Evolutionary conservation across 2,329 filamentous ascomycete genomes (phyloP).

Genomic region (Trichophaea hybrida): DNA sequence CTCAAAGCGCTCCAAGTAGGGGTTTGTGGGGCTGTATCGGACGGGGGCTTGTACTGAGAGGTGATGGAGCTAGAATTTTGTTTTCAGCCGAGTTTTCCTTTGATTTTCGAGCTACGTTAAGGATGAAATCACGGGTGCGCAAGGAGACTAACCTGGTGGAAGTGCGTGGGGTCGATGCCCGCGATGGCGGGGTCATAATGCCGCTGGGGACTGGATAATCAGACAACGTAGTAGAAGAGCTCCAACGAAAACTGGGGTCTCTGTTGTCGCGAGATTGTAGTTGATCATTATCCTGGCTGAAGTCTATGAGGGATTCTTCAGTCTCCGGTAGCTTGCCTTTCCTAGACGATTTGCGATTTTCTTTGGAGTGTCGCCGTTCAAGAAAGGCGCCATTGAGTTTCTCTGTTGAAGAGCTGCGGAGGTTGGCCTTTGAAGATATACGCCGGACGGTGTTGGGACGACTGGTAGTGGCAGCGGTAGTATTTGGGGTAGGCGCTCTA

Average conservation of each 20-base stretch:
- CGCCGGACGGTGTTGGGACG: conserved; percentile 35
- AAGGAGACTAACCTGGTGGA: conserved; percentile 32
- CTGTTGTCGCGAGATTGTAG: not conserved
- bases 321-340: not conserved
- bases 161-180: conserved; percentile 39
- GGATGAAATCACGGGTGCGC: conserved; percentile 4
- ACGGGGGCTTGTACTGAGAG: not conserved
- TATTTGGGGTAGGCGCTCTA: conserved; percentile 4
- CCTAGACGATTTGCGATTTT: not conserved
- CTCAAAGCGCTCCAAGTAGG: conserved; percentile 38
- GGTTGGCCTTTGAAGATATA: conserved; percentile 26
- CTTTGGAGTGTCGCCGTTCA: not conserved
- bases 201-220: conserved; percentile 33
- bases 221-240: conserved; percentile 36
- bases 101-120: not conserved
- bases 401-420: conserved; percentile 10
- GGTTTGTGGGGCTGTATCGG: not conserved
- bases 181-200: conserved; percentile 34
- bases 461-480: conserved; percentile 29
- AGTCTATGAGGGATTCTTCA: conserved; percentile 18
- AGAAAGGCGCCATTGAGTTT: not conserved
- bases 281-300: conserved; percentile 11
- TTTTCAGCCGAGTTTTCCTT: not conserved
- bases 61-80: not conserved
- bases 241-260: conserved; percentile 12